Evolutionary conservation across 1,139 yeast genomes (phyloP).

Genomic region (Waltiozyma sp.): DNA sequence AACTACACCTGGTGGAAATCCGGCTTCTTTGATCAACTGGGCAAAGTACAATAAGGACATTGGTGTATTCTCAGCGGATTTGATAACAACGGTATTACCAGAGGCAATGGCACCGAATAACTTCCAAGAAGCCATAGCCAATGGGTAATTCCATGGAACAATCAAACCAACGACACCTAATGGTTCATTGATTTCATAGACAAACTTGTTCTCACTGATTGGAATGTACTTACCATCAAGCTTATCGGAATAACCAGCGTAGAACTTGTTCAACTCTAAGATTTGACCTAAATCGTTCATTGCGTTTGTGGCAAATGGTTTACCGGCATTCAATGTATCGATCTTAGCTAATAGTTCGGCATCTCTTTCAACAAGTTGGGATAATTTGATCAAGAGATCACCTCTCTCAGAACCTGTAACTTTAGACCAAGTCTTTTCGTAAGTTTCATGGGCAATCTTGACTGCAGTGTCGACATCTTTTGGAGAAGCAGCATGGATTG

Average conservation of each 20-base stretch:
- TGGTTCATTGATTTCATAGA: slow-evolving; percentile 42
- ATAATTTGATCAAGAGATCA: slow-evolving; percentile 34
- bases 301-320: slow-evolving; percentile 42
- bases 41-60: slow-evolving; percentile 47
- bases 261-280: slow-evolving; percentile 50
- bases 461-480: slow-evolving; percentile 75
- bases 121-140: slow-evolving; percentile 64
- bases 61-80: slow-evolving; percentile 57
- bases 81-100: slow-evolving; percentile 56
- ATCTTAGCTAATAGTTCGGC: slow-evolving; percentile 41
- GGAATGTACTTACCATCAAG: slow-evolving; percentile 58
- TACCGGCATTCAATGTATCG: slow-evolving; percentile 58
- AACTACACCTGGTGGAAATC: slow-evolving; percentile 53
- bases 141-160: slow-evolving; percentile 70
- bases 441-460: slow-evolving; percentile 60
- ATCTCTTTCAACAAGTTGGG: slow-evolving; percentile 39
- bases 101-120: slow-evolving; percentile 61
- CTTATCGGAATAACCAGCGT: slow-evolving; percentile 86
- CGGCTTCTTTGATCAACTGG: slow-evolving; percentile 42
- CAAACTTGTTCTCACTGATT: slow-evolving; percentile 48
- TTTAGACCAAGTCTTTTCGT: slow-evolving; percentile 37
- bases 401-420: slow-evolving; percentile 36
- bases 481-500: slow-evolving; percentile 55
- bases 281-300: slow-evolving; percentile 50
- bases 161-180: slow-evolving; percentile 59